A percentile compares a stretch with the other conserved stretches of the same genome.
phyloP scores from a whole-genome alignment of 1,284 basidiomycete species.

The Lignosus rhinocerotis region DNA sequence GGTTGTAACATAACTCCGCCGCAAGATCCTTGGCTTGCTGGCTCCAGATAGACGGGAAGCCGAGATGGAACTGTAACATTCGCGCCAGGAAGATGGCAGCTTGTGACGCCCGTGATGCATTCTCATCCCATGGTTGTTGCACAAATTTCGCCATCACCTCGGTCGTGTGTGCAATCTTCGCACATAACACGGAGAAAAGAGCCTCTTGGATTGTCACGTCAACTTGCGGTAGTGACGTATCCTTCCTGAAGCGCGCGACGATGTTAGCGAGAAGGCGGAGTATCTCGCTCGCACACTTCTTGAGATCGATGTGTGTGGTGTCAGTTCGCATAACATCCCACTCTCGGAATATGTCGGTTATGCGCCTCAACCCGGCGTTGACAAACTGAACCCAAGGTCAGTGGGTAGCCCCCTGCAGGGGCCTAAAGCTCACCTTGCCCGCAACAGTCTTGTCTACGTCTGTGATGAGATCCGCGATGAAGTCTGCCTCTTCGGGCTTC shows the following conservation, averaged over 20 bases:
- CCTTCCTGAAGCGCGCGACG: conserved; percentile 60
- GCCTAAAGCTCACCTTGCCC: conserved; percentile 52
- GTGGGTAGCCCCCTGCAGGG: background rate
- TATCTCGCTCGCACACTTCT: conserved; percentile 59
- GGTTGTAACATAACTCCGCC: conserved; percentile 42
- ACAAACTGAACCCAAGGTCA: conserved; percentile 53
- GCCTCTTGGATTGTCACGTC: conserved; percentile 56
- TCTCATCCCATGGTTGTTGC: conserved; percentile 15
- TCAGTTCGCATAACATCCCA: conserved; percentile 22
- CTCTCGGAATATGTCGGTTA: conserved; percentile 55
- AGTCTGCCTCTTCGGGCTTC: conserved; percentile 74
- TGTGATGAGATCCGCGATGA: conserved; percentile 74
- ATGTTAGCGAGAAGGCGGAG: conserved; percentile 70
- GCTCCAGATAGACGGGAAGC: conserved; percentile 64
- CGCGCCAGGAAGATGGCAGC: conserved; percentile 56
- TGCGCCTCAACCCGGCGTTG: conserved; percentile 69
- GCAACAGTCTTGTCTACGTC: conserved; percentile 66
- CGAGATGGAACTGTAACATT: conserved; percentile 70
- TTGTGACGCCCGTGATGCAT: conserved; percentile 26
- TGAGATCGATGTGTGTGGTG: conserved; percentile 28
- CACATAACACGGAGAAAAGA: conserved; percentile 49
- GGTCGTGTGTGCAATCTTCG: conserved; percentile 46
- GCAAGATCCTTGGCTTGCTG: conserved; percentile 48
- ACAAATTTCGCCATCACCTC: conserved; percentile 33
- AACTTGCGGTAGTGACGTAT: conserved; percentile 47